Percentiles rank a stretch among this genome's conserved stretches.
Conservation (phyloP, 2,329 filamentous ascomycete genomes). For the Pestalotiopsis sp. region DNA sequence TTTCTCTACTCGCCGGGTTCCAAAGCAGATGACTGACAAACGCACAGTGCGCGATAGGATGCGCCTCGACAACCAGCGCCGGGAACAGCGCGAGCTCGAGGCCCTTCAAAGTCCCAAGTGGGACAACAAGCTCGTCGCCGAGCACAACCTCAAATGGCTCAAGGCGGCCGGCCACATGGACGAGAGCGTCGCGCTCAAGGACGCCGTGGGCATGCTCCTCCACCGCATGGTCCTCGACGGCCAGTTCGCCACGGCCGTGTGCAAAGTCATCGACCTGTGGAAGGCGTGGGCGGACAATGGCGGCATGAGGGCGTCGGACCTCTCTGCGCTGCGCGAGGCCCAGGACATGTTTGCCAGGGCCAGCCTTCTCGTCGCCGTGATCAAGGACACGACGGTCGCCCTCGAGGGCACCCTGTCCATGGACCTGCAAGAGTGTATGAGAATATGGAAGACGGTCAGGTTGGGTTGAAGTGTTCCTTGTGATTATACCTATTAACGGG, state of each 20-base stretch:
- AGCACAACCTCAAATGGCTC: slow-evolving; percentile 48
- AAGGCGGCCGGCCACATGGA: slow-evolving; percentile 31
- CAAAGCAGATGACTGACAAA: not conserved
- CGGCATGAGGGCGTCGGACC: slow-evolving; percentile 52
- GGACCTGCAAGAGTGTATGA: slow-evolving; percentile 58
- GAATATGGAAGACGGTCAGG: slow-evolving; percentile 55
- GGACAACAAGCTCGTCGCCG: slow-evolving; percentile 49
- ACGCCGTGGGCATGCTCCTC: slow-evolving; percentile 48
- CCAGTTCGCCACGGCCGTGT: slow-evolving; percentile 42
- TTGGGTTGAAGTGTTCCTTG: slow-evolving; percentile 39
- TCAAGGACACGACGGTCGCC: slow-evolving; percentile 47
- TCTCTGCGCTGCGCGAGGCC: slow-evolving; percentile 38
- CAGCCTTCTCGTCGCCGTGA: slow-evolving; percentile 48
- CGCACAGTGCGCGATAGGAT: slow-evolving; percentile 42
- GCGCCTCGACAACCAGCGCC: slow-evolving; percentile 42
- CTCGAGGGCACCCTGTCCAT: slow-evolving; percentile 50
- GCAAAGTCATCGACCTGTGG: slow-evolving; percentile 52
- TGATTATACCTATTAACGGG: too few relatives aligned
- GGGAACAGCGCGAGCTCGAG: slow-evolving; percentile 48
- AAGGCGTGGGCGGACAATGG: slow-evolving; percentile 57
- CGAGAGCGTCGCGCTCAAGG: slow-evolving; percentile 34
- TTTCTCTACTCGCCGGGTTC: too few relatives aligned
- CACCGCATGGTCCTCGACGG: slow-evolving; percentile 56
- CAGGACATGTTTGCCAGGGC: slow-evolving; percentile 49
- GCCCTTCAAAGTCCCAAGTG: slow-evolving; percentile 57